Conservation (phyloP, 257 asterid species). For the Plantago elongata region DNA sequence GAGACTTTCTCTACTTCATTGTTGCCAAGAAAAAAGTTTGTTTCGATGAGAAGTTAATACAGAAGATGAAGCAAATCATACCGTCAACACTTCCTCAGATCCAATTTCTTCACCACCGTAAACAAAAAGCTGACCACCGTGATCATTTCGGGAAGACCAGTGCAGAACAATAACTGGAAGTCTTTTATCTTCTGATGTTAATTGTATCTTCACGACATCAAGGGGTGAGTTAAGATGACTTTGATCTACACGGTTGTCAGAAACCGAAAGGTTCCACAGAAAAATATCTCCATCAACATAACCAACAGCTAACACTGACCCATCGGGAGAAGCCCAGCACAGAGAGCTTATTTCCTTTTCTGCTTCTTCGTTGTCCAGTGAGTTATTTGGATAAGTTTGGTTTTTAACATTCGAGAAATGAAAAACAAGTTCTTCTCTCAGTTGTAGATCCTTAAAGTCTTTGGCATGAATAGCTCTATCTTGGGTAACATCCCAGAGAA, state of each 20-base stretch:
- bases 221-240: slow-evolving; percentile 34
- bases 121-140: slow-evolving; percentile 75
- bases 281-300: slow-evolving; percentile 95
- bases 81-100: slow-evolving; percentile 93
- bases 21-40: too few relatives aligned
- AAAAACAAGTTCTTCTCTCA: slow-evolving; percentile 43
- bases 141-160: slow-evolving; percentile 60
- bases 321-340: slow-evolving; percentile 94
- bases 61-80: slow-evolving; percentile 25
- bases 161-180: slow-evolving; percentile 93
- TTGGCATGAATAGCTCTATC: slow-evolving; percentile 73
- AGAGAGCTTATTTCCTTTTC: slow-evolving; percentile 93
- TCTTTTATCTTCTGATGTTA: slow-evolving; percentile 71
- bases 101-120: slow-evolving; percentile 96
- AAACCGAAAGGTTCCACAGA: slow-evolving; percentile 68
- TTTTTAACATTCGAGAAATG: slow-evolving; percentile 43
- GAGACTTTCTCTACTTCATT: too few relatives aligned
- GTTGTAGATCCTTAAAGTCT: slow-evolving; percentile 60
- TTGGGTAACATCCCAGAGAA: slow-evolving; percentile 89
- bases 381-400: slow-evolving; percentile 29
- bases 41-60: too few relatives aligned
- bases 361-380: slow-evolving; percentile 49
- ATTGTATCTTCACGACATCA: slow-evolving; percentile 67
- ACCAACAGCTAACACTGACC: slow-evolving; percentile 89
- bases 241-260: slow-evolving; percentile 40